Conservation (phyloP, 345 rosid species). For the Orychophragmus violaceus region DNA sequence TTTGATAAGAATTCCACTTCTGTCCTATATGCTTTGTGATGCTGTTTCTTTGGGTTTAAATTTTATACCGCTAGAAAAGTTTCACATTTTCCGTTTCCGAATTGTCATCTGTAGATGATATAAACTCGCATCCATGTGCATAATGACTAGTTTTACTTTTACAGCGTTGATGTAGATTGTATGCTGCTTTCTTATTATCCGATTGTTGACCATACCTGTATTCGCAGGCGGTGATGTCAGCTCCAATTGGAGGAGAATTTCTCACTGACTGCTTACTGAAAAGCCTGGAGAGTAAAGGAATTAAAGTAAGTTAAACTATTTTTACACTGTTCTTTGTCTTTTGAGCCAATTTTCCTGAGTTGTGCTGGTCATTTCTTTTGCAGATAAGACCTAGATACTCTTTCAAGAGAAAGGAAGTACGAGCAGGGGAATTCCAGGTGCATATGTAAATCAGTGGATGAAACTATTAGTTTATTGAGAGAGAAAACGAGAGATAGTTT, state of each 20-base stretch:
- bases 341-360: neutral
- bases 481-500: neutral
- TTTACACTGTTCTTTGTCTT: neutral
- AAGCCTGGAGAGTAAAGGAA: conserved; percentile 96
- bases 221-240: conserved; percentile 62
- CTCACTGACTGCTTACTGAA: conserved; percentile 90
- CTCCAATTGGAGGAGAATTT: conserved; percentile 93
- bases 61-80: neutral
- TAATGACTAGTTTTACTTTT: neutral
- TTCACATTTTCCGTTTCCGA: neutral
- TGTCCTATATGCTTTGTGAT: neutral
- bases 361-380: conserved; percentile 24
- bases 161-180: neutral
- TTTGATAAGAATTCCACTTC: neutral
- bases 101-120: neutral
- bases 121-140: neutral
- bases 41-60: neutral
- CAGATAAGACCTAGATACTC: conserved; percentile 98
- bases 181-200: neutral
- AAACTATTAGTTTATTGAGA: conserved; percentile 3
- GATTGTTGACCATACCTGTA: conserved; percentile 10
- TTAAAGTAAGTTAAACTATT: conserved; percentile 48
- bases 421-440: conserved; percentile 93
- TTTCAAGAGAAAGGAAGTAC: conserved; percentile 90
- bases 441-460: conserved; percentile 10